These are phyloP conservation scores for Scedosporium boydii DNA, from an alignment of 2,329 filamentous ascomycete species.

Conservation along the genomic window DNA sequence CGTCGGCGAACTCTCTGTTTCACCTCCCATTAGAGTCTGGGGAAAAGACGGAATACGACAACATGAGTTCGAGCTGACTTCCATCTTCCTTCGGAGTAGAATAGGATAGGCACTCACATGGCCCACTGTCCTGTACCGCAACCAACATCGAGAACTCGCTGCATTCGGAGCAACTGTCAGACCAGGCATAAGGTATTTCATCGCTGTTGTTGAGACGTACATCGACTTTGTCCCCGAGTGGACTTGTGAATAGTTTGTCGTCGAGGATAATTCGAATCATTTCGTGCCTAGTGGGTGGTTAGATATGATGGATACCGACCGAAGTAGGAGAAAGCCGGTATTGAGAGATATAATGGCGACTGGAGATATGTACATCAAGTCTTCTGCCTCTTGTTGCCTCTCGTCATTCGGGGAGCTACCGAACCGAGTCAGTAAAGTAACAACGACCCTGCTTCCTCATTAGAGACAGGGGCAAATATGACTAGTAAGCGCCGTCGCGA, in stretches of 20 bases:
- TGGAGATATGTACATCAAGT: too few relatives aligned
- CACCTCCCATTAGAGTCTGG: not conserved
- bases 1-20: conserved; percentile 20
- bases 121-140: conserved; percentile 29
- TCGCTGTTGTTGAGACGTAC: not conserved
- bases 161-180: not conserved
- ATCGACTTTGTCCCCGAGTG: not conserved
- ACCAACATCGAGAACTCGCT: conserved; percentile 24
- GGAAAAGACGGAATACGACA: not conserved
- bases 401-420: not conserved
- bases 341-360: too few relatives aligned
- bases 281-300: too few relatives aligned
- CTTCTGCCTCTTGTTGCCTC: too few relatives aligned
- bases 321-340: too few relatives aligned
- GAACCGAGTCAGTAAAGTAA: not conserved
- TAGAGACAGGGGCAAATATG: not conserved
- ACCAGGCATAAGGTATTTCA: not conserved
- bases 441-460: not conserved
- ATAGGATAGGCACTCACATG: conserved; percentile 13
- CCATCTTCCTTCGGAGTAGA: too few relatives aligned
- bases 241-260: too few relatives aligned
- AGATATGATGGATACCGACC: too few relatives aligned
- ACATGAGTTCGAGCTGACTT: not conserved
- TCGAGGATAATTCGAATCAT: too few relatives aligned
- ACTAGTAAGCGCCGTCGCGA: conserved; percentile 28